Evolutionary conservation across 305 asterid species (phyloP), one percentile per base, ranked within the genome.

Genomic region (Fraxinus albicans): DNA sequence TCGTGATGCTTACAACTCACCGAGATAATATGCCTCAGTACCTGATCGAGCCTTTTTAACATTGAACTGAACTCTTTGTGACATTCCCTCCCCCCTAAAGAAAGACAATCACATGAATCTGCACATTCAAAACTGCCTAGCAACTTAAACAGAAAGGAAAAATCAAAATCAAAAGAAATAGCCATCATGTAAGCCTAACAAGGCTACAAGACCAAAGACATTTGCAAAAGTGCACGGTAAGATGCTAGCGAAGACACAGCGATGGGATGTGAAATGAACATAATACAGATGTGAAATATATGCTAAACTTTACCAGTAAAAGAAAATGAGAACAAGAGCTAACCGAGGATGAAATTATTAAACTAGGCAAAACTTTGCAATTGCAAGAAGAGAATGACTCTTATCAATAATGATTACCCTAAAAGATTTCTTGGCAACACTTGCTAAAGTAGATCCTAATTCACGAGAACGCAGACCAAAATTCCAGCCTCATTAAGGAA

Each of bases 361-460:
- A 38, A 69, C 74, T 42, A 79, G n/a, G 31, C 17, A 79, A 9
- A 36, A 60, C 31, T 35, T 34, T 75, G 31, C 29, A 79, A 63
- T 69, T 42, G 17, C 63, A 65, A 58, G 25, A 84, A 78, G 58
- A 25, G 15, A 85, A 73, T 36, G 63, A 6, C 40, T 63, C 75
- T 38, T 6, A 33, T 75, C 77, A 13, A 67, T 21, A 15, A 69
- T 29, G 38, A 29, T 27, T 38, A 74, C 35, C 38, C 4, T n/a
- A 12, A 75, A 67, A 12, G 34, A 40, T 63, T 19, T 63, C 13
- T 63, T 63, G 72, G 29, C 33, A 63, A 63, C 35, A 35, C 36
- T 31, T 67, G 80, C 53, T 79, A 82, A 77, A 40, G 34, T 55
- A 47, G 78, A 70, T 58, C 79, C 77, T 63, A 81, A 17, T 63